Conservation (phyloP, 176 grass and related monocot genomes). For the Cenchrus purpureus region DNA sequence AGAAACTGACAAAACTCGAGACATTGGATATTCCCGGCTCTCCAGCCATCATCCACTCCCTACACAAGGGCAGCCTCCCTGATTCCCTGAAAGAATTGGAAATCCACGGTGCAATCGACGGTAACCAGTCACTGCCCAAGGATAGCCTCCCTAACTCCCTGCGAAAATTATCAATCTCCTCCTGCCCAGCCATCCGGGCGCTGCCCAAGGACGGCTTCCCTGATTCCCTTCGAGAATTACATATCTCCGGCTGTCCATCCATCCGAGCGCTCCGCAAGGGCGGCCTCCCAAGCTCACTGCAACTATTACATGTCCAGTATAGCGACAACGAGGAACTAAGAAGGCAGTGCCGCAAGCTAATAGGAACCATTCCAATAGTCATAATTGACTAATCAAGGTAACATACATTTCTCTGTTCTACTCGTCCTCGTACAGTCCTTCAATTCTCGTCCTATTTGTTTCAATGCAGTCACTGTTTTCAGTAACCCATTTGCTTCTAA, state of each 20-base stretch:
- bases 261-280: not conserved
- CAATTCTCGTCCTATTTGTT: too few relatives aligned
- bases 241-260: not conserved
- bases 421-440: not conserved
- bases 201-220: not conserved
- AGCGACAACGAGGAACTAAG: not conserved
- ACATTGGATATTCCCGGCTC: not conserved
- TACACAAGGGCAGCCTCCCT: not conserved
- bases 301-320: fast-evolving
- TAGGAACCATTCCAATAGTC: not conserved
- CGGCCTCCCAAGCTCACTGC: not conserved
- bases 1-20: not conserved
- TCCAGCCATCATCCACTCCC: not conserved
- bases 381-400: not conserved
- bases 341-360: not conserved
- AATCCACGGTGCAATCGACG: not conserved
- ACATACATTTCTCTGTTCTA: not conserved
- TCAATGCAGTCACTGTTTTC: too few relatives aligned
- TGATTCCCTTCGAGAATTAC: not conserved
- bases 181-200: not conserved
- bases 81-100: not conserved
- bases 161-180: fast-evolving
- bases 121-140: not conserved
- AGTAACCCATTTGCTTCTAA: too few relatives aligned
- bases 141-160: not conserved